Conservation (phyloP, 345 rosid species). For the Gossypium ekmanianum region DNA sequence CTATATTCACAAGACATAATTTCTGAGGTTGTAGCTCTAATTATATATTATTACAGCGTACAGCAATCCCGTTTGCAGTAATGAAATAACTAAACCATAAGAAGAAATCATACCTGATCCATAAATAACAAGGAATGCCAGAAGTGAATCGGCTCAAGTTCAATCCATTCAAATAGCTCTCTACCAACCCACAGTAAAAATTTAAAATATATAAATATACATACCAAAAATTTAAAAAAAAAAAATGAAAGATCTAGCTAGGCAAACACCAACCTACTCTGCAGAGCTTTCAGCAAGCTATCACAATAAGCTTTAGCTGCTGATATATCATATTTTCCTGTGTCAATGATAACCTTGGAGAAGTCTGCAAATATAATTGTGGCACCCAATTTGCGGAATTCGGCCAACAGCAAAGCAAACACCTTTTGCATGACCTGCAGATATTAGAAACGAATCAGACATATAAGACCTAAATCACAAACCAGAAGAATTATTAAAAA, state of each 20-base stretch:
- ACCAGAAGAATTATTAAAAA: not conserved
- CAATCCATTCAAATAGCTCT: constrained; percentile 82
- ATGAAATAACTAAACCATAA: not conserved
- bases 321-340: constrained; percentile 65
- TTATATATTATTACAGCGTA: not conserved
- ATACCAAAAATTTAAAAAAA: not conserved
- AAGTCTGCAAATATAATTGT: constrained; percentile 83
- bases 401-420: constrained; percentile 88
- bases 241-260: constrained; percentile 5
- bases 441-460: constrained; percentile 15
- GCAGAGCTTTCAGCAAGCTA: constrained; percentile 77
- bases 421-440: constrained; percentile 95
- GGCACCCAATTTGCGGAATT: constrained; percentile 91
- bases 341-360: constrained; percentile 81
- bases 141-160: constrained; percentile 73
- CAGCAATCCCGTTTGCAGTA: not conserved
- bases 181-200: constrained; percentile 37
- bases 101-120: constrained; percentile 70
- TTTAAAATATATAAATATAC: not conserved
- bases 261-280: constrained; percentile 50
- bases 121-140: constrained; percentile 93
- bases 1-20: not conserved
- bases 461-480: not conserved
- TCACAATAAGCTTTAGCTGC: constrained; percentile 85
- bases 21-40: not conserved